Base-by-base conservation (phyloP, 768 basidiomycete genomes). In the Megacollybia marginata region DNA sequence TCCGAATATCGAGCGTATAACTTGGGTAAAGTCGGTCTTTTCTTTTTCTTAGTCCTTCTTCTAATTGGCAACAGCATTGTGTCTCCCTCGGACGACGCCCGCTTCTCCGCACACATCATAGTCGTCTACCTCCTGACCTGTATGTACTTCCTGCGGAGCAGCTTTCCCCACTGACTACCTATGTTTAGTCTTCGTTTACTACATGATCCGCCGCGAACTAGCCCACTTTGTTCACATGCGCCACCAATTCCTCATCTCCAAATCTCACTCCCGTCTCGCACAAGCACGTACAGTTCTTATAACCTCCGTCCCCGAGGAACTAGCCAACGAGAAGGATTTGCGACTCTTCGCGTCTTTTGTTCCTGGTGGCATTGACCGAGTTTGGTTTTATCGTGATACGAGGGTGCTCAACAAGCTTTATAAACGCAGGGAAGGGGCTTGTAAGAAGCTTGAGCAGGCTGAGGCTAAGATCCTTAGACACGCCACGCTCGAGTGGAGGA, bases 271-370 rank as follows among this genome's bases (percentile, higher is more conserved):
- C 1, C 67, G 67, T 6, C 70, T 78, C 10, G 75, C 83, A 8
- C 83, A 84, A 65, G 82, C 83, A 1, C 74, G 79, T 20, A 85
- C 85, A 0, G 81, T 87, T 10, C 76, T 87, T 46, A 72, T 87
- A 50, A 83, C 82, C 0, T 74, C 78, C 34, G 74, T 85, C 5
- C 81, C 83, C 0, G 70, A 76, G 35, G 73, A 79, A 48, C 62
- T 78, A 19, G 72, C 69, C 13, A 72, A 68, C 44, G 77, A 79
- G 54, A 62, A 67, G 23, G 70, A 72, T 33, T 62, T 80, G 12
- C 63, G 69, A 18, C 74, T 72, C 35, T 78, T 82, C 54, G 77
- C 79, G 32, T 76, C 74, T 52, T 82, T 82, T 55, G 74, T 86
- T 2, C 85, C 85, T 2, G 85, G 85, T 12, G 85, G 85, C 0